A percentile compares a stretch with the other conserved stretches of the same genome.
phyloP scores from a whole-genome alignment of 1,139 yeast genomes.

The Nakaseomyces delphensis region DNA sequence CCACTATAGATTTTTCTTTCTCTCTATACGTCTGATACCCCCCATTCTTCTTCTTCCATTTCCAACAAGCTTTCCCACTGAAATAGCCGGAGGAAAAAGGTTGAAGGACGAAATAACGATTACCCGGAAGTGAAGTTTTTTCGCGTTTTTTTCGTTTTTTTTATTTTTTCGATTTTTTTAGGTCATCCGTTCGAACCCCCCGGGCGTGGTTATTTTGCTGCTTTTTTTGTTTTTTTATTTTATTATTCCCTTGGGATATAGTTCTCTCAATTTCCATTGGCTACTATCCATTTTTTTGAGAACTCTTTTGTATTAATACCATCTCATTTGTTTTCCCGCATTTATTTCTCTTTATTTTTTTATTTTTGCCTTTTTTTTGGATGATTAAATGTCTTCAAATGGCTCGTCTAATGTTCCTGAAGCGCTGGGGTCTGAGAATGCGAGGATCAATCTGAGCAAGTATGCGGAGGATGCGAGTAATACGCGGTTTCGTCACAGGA shows the following conservation, averaged over 20 bases:
- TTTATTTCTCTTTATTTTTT: background rate
- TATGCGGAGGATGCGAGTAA: constrained; percentile 10
- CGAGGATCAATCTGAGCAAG: constrained; percentile 3
- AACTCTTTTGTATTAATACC: background rate
- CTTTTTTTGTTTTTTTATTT: background rate
- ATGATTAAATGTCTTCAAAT: constrained; percentile 7
- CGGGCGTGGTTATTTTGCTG: background rate
- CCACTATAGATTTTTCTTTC: too few relatives aligned
- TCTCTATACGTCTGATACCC: background rate
- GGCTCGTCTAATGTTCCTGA: constrained; percentile 4
- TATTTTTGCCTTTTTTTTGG: background rate
- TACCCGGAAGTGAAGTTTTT: background rate
- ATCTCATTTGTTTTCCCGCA: background rate
- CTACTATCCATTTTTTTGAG: background rate
- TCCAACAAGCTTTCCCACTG: background rate
- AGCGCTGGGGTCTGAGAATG: constrained; percentile 6
- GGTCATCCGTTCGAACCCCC: background rate
- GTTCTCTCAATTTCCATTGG: constrained; percentile 1
- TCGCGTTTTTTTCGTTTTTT: too few relatives aligned
- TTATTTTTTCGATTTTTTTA: background rate
- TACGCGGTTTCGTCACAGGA: constrained; percentile 77
- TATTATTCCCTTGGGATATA: background rate
- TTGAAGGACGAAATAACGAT: too few relatives aligned
- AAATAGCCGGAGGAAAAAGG: background rate
- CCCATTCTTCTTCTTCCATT: background rate